phyloP scores from a whole-genome alignment of 805 yeast genomes.

The Millerozyma acaciae region DNA sequence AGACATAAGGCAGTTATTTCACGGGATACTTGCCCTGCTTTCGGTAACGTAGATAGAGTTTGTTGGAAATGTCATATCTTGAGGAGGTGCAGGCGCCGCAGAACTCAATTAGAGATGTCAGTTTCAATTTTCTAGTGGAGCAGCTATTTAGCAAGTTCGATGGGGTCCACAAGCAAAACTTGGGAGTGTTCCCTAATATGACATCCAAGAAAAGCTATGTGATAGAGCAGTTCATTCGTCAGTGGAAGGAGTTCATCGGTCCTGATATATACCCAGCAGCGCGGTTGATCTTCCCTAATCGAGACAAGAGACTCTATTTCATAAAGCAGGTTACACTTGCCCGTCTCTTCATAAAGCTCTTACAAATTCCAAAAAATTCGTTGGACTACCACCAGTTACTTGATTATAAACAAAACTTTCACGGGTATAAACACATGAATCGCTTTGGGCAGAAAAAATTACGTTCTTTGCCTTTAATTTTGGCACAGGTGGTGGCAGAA shows the following conservation, averaged over 20 bases:
- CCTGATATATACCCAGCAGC: conserved; percentile 62
- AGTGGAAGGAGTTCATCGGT: conserved; percentile 36
- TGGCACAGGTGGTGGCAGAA: conserved; percentile 46
- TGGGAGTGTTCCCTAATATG: conserved; percentile 21
- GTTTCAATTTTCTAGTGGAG: conserved; percentile 36
- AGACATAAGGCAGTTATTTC: no score
- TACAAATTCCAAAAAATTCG: conserved; percentile 58
- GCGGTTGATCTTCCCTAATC: conserved; percentile 56
- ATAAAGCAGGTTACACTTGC: conserved; percentile 64
- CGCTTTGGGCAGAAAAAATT: conserved; percentile 41
- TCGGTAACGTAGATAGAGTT: no score
- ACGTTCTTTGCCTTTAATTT: conserved; percentile 44
- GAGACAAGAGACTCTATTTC: conserved; percentile 59
- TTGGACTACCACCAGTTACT: conserved; percentile 47
- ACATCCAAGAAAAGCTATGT: conserved; percentile 24
- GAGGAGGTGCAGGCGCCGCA: conserved; percentile 22
- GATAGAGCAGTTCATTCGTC: conserved; percentile 25
- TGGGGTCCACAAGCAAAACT: conserved; percentile 22
- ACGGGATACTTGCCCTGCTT: no score
- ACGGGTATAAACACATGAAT: conserved; percentile 26
- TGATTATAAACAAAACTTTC: conserved; percentile 36
- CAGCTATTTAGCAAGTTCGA: conserved; percentile 41
- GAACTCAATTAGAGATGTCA: conserved; percentile 36
- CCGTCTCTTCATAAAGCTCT: conserved; percentile 40
- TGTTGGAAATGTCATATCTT: conserved; percentile 16